Percentiles rank a stretch among this genome's conserved stretches.
phyloP scores from a whole-genome alignment of 257 asterid species.

The Solanum chiquidenum region DNA sequence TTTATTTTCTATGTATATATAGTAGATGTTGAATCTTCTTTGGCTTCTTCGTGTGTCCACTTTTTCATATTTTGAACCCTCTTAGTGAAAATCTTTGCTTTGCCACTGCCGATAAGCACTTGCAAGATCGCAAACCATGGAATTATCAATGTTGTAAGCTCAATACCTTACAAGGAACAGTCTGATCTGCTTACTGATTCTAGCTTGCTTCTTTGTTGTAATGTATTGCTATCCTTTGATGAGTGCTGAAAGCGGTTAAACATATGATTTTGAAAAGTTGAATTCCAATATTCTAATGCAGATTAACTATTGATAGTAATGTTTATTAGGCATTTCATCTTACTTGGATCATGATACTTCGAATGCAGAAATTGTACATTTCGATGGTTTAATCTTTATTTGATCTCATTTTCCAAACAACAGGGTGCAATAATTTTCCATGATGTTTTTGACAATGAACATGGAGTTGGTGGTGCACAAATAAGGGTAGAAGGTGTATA shows the following conservation, averaged over 20 bases:
- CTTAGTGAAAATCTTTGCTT: too few relatives aligned
- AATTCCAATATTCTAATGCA: background rate
- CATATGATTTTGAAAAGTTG: background rate
- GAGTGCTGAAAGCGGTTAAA: background rate
- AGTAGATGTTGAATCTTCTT: background rate
- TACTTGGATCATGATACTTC: background rate
- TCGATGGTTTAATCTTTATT: background rate
- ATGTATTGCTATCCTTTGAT: background rate
- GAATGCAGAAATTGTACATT: background rate
- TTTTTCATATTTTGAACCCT: too few relatives aligned
- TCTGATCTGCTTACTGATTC: background rate
- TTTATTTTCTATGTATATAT: too few relatives aligned
- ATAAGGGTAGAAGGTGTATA: conserved; percentile 93
- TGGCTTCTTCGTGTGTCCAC: background rate
- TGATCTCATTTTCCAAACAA: background rate
- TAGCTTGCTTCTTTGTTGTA: background rate
- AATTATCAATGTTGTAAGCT: background rate
- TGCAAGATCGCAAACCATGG: background rate
- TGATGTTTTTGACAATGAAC: conserved; percentile 77
- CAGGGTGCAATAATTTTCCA: conserved; percentile 91
- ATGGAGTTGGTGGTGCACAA: conserved; percentile 60
- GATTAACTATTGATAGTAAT: background rate
- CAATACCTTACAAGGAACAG: background rate
- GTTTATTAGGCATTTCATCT: background rate
- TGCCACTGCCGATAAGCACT: background rate